Evolutionary conservation across 1,284 basidiomycete species (phyloP).

Genomic region (Albatrellus sp.): DNA sequence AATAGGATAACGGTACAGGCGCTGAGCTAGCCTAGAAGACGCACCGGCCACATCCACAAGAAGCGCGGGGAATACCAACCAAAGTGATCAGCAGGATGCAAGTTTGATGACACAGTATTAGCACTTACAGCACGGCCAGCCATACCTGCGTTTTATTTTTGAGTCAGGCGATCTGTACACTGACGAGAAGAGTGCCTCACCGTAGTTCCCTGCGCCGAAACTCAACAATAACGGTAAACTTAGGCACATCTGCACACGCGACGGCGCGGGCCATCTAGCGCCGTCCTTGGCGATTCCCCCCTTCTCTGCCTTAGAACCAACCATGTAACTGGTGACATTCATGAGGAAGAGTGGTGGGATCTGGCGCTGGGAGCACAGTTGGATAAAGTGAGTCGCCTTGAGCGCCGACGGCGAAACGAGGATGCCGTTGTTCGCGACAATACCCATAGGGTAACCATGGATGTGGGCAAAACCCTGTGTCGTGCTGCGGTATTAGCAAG

Average conservation of each 20-base stretch:
- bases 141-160: slow-evolving; percentile 48
- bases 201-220: slow-evolving; percentile 93
- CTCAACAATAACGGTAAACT: slow-evolving; percentile 92
- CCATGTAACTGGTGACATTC: slow-evolving; percentile 93
- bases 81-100: not conserved
- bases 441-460: slow-evolving; percentile 81
- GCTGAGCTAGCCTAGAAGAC: slow-evolving; percentile 16
- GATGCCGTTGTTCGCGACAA: slow-evolving; percentile 91
- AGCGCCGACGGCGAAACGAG: slow-evolving; percentile 88
- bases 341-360: slow-evolving; percentile 90
- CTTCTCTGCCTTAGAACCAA: slow-evolving; percentile 85
- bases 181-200: slow-evolving; percentile 26
- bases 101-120: slow-evolving; percentile 18
- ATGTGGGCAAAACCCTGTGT: slow-evolving; percentile 79
- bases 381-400: slow-evolving; percentile 92
- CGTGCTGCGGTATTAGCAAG: not conserved
- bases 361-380: slow-evolving; percentile 84
- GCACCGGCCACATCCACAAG: slow-evolving; percentile 94
- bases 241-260: slow-evolving; percentile 88
- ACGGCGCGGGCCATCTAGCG: slow-evolving; percentile 95
- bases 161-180: slow-evolving; percentile 1
- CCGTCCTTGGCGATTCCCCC: slow-evolving; percentile 97
- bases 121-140: slow-evolving; percentile 64
- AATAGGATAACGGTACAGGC: slow-evolving; percentile 1
- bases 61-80: slow-evolving; percentile 82